Percentiles rank a stretch among this genome's conserved stretches.
phyloP scores from a whole-genome alignment of 2,329 filamentous ascomycete genomes.

The Botrytis aclada region DNA sequence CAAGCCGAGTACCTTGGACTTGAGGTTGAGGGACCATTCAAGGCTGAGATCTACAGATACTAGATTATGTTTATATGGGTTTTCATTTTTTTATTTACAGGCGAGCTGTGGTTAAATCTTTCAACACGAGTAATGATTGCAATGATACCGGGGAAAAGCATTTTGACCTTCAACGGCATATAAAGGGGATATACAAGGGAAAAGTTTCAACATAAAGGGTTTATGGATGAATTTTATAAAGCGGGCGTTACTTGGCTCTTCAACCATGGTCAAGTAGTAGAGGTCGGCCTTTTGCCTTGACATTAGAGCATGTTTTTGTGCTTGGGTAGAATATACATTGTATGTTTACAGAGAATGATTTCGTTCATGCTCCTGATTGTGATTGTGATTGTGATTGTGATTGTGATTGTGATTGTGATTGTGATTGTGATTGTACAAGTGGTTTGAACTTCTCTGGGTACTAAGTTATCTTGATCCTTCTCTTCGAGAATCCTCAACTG shows the following conservation, averaged over 20 bases:
- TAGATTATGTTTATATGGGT: slow-evolving; percentile 32
- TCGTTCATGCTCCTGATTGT: neutral
- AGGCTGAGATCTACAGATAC: slow-evolving; percentile 70
- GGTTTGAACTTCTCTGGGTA: no score
- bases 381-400: neutral
- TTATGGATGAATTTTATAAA: slow-evolving; percentile 29
- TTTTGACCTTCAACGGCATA: slow-evolving; percentile 63
- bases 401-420: neutral
- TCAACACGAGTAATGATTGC: slow-evolving; percentile 52
- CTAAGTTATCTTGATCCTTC: neutral
- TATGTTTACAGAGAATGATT: slow-evolving; percentile 18
- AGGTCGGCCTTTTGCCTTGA: slow-evolving; percentile 35
- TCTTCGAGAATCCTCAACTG: neutral
- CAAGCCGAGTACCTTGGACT: slow-evolving; percentile 96
- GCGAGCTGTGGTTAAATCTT: slow-evolving; percentile 31
- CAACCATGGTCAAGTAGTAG: slow-evolving; percentile 41
- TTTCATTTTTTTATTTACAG: slow-evolving; percentile 27
- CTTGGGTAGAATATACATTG: slow-evolving; percentile 22
- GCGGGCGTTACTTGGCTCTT: slow-evolving; percentile 42
- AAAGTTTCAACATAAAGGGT: slow-evolving; percentile 40
- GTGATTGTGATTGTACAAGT: neutral
- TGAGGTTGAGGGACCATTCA: slow-evolving; percentile 84
- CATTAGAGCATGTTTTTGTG: slow-evolving; percentile 28
- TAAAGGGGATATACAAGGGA: slow-evolving; percentile 32
- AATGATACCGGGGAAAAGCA: slow-evolving; percentile 55